Conservation (phyloP, 2,329 filamentous ascomycete genomes). For the Stagonosporopsis tanaceti region DNA sequence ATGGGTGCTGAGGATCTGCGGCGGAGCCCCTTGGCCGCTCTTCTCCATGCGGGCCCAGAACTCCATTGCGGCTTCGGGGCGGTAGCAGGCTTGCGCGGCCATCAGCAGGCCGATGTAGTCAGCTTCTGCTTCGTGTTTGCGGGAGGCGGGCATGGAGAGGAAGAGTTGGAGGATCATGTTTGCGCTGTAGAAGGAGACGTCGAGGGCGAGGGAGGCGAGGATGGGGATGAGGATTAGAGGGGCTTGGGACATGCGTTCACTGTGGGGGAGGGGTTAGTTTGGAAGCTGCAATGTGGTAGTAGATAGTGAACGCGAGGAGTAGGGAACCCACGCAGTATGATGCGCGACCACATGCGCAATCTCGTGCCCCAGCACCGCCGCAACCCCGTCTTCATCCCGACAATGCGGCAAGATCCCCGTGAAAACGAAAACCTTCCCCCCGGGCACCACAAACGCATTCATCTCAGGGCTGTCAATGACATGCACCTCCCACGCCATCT, state of each 20-base stretch:
- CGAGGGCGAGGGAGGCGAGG: constrained; percentile 47
- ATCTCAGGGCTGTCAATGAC: constrained; percentile 74
- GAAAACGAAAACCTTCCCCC: constrained; percentile 81
- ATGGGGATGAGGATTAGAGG: constrained; percentile 51
- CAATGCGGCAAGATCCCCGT: constrained; percentile 76
- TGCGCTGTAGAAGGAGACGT: constrained; percentile 52
- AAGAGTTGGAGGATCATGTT: constrained; percentile 65
- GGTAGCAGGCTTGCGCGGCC: constrained; percentile 82
- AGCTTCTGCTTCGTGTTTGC: constrained; percentile 77
- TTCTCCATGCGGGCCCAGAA: constrained; percentile 71
- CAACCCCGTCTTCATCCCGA: constrained; percentile 71
- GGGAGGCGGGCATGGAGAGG: constrained; percentile 72
- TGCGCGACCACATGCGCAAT: constrained; percentile 72
- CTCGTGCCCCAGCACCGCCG: constrained; percentile 80
- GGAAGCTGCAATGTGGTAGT: too few relatives aligned
- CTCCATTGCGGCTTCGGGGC: constrained; percentile 70
- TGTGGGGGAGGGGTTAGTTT: constrained; percentile 6
- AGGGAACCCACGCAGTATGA: constrained; percentile 41
- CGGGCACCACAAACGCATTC: constrained; percentile 82
- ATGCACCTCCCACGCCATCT: constrained; percentile 70
- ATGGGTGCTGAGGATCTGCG: constrained; percentile 79
- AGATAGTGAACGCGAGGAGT: not conserved
- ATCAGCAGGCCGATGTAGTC: constrained; percentile 84
- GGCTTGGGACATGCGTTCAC: constrained; percentile 65
- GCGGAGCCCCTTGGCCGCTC: constrained; percentile 60